Evolutionary conservation across 441 rosid species (phyloP).

Genomic region (Aleurites moluccanus): DNA sequence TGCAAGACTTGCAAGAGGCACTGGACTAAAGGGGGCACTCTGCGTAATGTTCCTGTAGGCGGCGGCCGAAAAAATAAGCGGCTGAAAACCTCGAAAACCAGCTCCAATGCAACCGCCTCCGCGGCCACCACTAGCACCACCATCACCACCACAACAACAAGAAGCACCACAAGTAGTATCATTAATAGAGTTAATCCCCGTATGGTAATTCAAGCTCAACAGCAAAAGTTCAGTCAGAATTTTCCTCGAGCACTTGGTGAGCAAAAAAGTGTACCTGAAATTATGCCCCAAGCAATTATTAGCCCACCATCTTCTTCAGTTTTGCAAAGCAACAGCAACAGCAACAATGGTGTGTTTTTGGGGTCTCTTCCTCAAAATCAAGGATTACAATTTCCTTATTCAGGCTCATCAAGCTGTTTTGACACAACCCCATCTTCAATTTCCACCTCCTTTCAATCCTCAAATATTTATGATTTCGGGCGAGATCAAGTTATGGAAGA

Average conservation of each 20-base stretch:
- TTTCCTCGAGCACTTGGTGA: slow-evolving; percentile 27
- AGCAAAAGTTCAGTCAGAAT: slow-evolving; percentile 25
- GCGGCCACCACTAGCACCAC: not conserved
- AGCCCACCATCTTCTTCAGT: slow-evolving; percentile 27
- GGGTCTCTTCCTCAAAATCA: slow-evolving; percentile 31
- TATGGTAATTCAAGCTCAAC: slow-evolving; percentile 29
- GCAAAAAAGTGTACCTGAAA: slow-evolving; percentile 28
- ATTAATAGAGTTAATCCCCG: slow-evolving; percentile 25
- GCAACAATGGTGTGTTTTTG: slow-evolving; percentile 13
- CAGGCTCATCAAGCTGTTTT: slow-evolving; percentile 32
- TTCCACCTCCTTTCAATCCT: slow-evolving; percentile 31
- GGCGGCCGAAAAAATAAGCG: slow-evolving; percentile 66
- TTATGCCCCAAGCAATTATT: slow-evolving; percentile 20
- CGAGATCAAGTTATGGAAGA: slow-evolving; percentile 29
- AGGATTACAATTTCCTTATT: slow-evolving; percentile 29
- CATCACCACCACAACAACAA: no score
- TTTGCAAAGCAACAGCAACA: slow-evolving; percentile 18
- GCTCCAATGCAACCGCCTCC: slow-evolving; percentile 13
- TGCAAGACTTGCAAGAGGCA: slow-evolving; percentile 68
- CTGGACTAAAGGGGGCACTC: slow-evolving; percentile 73
- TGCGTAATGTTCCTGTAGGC: slow-evolving; percentile 59
- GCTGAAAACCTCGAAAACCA: slow-evolving; percentile 30
- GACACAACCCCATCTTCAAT: slow-evolving; percentile 32
- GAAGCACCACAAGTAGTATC: not conserved
- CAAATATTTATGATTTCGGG: slow-evolving; percentile 22